Evolutionary conservation across 2,329 filamentous ascomycete species (phyloP).

Genomic region (Verticillium tricorpus): DNA sequence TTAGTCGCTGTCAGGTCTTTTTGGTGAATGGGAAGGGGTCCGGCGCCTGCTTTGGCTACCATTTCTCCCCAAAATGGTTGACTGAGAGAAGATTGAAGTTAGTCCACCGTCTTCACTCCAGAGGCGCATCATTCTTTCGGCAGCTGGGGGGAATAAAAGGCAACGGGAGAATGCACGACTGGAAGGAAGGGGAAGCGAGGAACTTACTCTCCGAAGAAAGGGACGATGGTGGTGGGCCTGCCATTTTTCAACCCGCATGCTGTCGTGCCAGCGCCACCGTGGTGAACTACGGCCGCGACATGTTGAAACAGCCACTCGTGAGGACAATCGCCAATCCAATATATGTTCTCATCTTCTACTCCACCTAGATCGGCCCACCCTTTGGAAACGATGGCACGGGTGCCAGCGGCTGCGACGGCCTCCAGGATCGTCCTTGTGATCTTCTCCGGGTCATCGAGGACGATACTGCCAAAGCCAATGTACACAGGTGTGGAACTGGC

Average conservation of each 20-base stretch:
- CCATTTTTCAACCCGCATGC: slow-evolving; percentile 77
- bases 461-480: slow-evolving; percentile 80
- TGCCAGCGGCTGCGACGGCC: slow-evolving; percentile 59
- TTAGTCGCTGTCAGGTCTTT: slow-evolving; percentile 63
- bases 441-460: slow-evolving; percentile 69
- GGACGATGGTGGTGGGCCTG: slow-evolving; percentile 76
- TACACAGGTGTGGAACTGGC: slow-evolving; percentile 71
- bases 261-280: slow-evolving; percentile 83
- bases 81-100: not conserved
- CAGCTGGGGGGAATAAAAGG: too few species aligned
- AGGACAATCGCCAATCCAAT: slow-evolving; percentile 79
- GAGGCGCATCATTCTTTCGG: too few species aligned
- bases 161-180: too few species aligned
- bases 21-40: slow-evolving; percentile 65
- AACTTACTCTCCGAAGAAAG: slow-evolving; percentile 69
- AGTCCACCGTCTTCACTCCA: too few species aligned
- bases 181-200: not conserved
- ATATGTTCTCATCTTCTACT: slow-evolving; percentile 72
- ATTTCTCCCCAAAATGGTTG: slow-evolving; percentile 82
- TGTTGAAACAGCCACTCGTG: slow-evolving; percentile 87
- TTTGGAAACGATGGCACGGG: slow-evolving; percentile 78
- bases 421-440: slow-evolving; percentile 70
- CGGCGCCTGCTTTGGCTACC: slow-evolving; percentile 67
- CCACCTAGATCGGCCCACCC: slow-evolving; percentile 84
- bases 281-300: slow-evolving; percentile 79